phyloP scores from a whole-genome alignment of 345 rosid species.

The Sonneratia alba region DNA sequence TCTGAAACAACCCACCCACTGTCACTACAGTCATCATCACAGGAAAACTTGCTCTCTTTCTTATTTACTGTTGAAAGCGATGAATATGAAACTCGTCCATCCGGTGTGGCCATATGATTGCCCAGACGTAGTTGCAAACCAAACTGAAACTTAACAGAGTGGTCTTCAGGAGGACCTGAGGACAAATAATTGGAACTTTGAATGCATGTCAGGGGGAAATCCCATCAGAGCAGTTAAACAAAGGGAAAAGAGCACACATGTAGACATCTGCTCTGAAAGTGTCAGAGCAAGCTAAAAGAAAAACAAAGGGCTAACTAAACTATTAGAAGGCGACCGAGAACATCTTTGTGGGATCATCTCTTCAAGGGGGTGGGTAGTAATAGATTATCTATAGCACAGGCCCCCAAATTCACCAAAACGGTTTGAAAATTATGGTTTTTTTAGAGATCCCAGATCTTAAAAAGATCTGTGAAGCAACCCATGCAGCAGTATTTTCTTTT shows the following conservation, averaged over 20 bases:
- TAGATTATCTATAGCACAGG: background rate
- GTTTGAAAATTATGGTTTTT: background rate
- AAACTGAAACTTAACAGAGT: background rate
- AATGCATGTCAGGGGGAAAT: background rate
- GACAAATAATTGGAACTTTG: background rate
- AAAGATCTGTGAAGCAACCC: background rate
- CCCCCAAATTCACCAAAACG: background rate
- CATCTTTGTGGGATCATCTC: background rate
- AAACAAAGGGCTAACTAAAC: background rate
- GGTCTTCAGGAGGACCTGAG: background rate
- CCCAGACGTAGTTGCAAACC: background rate
- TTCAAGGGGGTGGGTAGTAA: background rate
- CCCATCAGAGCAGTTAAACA: background rate
- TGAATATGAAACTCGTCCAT: constrained; percentile 30
- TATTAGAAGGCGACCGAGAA: background rate
- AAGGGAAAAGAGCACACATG: background rate
- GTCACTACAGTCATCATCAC: constrained; percentile 23
- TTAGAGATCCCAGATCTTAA: background rate
- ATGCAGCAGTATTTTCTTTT: background rate
- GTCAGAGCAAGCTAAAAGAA: background rate
- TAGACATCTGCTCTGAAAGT: background rate
- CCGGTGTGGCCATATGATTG: constrained; percentile 27
- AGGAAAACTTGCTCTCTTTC: constrained; percentile 11
- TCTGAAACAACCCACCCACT: constrained; percentile 27
- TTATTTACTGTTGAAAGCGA: constrained; percentile 21